A percentile compares a stretch with the other conserved stretches of the same genome.
Evolutionary conservation across 768 basidiomycete genomes (phyloP).

Genomic region (Hypsizygus marmoreus): DNA sequence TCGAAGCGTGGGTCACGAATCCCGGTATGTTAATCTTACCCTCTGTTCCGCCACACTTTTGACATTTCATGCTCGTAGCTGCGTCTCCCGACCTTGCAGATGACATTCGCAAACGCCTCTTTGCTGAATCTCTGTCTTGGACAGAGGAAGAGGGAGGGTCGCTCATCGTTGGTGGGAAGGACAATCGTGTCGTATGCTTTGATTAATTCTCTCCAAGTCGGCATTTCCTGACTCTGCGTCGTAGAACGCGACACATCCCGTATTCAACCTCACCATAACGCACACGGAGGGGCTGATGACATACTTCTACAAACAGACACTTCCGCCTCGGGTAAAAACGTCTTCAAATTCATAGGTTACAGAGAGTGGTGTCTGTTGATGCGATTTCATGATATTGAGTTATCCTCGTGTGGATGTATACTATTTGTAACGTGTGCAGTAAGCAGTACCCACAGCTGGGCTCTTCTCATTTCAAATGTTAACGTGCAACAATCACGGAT

Average conservation of each 20-base stretch:
- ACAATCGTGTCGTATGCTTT: slow-evolving; percentile 61
- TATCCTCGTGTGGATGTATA: too few species aligned
- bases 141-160: slow-evolving; percentile 63
- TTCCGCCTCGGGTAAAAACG: slow-evolving; percentile 41
- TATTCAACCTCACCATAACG: slow-evolving; percentile 75
- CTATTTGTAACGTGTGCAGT: too few species aligned
- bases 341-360: too few species aligned
- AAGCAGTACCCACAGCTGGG: too few species aligned
- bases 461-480: too few species aligned
- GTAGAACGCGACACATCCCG: slow-evolving; percentile 81
- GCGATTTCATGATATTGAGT: too few species aligned
- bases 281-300: slow-evolving; percentile 68
- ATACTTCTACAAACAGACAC: slow-evolving; percentile 68
- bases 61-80: slow-evolving; percentile 21
- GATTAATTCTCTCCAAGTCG: not conserved
- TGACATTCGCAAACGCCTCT: slow-evolving; percentile 37
- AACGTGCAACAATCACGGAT: too few species aligned
- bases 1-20: slow-evolving; percentile 36
- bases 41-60: not conserved
- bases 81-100: slow-evolving; percentile 40
- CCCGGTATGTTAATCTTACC: not conserved
- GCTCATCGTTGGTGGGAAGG: slow-evolving; percentile 56
- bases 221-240: not conserved
- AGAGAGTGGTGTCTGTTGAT: too few species aligned
- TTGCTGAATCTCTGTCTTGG: slow-evolving; percentile 63